Evolutionary conservation across 75 land plant genomes (phyloP), one percentile per base, ranked within the genome.

Genomic region (Chamaecyparis obtusa): DNA sequence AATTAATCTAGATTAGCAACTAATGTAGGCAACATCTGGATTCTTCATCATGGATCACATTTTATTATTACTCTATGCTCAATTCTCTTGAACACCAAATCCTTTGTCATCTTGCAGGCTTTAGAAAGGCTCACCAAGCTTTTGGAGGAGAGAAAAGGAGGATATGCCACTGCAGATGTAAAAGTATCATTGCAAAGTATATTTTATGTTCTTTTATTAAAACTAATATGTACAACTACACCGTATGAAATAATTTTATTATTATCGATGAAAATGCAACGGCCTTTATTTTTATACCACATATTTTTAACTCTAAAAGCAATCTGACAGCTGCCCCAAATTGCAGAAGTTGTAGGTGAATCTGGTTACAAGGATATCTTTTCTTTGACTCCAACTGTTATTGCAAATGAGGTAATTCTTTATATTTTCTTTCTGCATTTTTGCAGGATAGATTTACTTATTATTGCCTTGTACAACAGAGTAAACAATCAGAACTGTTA

Each of bases 141-240:
- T 54, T 88, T 69, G 11, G 89, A 88, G 60, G 90, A 88, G 41
- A 88, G 86, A 67, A 48, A 55, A 19, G 86, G 60, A 57, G 85
- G 86, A 13, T 89, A 89, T 57, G 33, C 86, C 39, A 89, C 69
- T 30, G 88, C 90, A 56, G 90, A 89, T 88, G 89, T 85, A 56
- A 84, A 54, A 48, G 85, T 96, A 30, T 95, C 96, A 24, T 85
- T 95, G 37, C 92, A 94, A 90, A 90, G 98, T 96, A 93, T 46
- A 74, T 83, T 77, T 84, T 39, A 9, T 54, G 16, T 75, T 33
- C 39, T 41, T 13, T 35, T 86, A 80, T 11, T 44, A 80, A 19
- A 41, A 44, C 30, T 37, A 46, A 37, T 78, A 78, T 78, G 81
- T 72, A 13, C 76, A 72, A 72, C 37, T 44, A 44, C 24, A 9